Evolutionary conservation across 192 early-diverging fungal species (phyloP).

Genomic region (Lobosporangium transversale): DNA sequence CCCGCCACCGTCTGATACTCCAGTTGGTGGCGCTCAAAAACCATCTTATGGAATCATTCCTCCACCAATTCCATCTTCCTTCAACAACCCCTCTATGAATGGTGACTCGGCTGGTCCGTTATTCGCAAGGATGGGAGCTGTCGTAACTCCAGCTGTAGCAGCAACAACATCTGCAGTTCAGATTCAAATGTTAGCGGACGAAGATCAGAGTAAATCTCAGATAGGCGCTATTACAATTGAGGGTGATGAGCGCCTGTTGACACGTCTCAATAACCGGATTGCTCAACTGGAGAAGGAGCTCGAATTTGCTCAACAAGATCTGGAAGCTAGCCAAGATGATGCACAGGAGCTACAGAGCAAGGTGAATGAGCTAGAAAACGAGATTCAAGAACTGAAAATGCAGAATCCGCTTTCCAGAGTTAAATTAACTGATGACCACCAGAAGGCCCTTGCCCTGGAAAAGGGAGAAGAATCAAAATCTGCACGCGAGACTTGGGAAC

Average conservation of each 20-base stretch:
- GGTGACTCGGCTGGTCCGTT: background rate
- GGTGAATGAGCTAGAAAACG: conserved; percentile 36
- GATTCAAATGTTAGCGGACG: conserved; percentile 43
- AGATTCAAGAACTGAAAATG: conserved; percentile 15
- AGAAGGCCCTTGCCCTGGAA: background rate
- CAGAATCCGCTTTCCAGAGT: too few relatives aligned
- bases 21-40: conserved; percentile 14
- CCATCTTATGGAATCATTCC: conserved; percentile 46
- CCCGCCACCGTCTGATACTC: conserved; percentile 27
- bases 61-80: conserved; percentile 43
- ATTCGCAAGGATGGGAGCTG: background rate
- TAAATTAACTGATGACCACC: too few relatives aligned
- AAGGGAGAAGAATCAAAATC: conserved; percentile 3
- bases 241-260: conserved; percentile 36
- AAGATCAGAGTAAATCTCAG: conserved; percentile 45
- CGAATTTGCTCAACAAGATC: conserved; percentile 46
- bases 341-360: conserved; percentile 20
- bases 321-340: conserved; percentile 36
- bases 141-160: background rate
- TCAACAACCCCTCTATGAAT: conserved; percentile 1
- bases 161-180: conserved; percentile 30
- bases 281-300: conserved; percentile 46
- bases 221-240: conserved; percentile 38
- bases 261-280: conserved; percentile 40
- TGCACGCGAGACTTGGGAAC: conserved; percentile 21